Percentiles rank a stretch among this genome's conserved stretches.
These are phyloP conservation scores for Globisporangium recalcitrans DNA, from an alignment of 352 stramenopile genomes.

Conservation along the genomic window DNA sequence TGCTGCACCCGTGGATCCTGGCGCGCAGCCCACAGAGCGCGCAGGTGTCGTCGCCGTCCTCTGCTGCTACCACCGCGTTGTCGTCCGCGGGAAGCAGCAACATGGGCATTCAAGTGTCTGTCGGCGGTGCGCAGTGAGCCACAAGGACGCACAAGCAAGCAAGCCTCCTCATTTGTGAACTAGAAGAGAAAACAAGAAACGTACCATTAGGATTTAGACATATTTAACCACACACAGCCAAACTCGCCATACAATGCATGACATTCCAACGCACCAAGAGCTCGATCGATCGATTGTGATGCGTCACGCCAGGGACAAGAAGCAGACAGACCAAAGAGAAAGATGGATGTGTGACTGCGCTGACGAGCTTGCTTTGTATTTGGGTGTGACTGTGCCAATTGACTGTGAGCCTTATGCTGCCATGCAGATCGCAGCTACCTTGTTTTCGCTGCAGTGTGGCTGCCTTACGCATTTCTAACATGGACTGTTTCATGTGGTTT, in stretches of 20 bases:
- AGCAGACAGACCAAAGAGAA: neutral
- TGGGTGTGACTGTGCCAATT: too few species aligned
- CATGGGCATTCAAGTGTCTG: slow-evolving; percentile 6
- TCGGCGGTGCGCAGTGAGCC: neutral
- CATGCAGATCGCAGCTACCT: too few species aligned
- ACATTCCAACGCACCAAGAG: neutral
- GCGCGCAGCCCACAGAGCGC: slow-evolving; percentile 1
- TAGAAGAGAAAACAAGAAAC: neutral
- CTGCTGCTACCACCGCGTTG: slow-evolving; percentile 11
- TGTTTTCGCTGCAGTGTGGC: too few species aligned
- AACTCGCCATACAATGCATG: neutral
- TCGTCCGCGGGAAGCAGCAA: slow-evolving; percentile 3
- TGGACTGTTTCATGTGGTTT: slow-evolving; percentile 4
- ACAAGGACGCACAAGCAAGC: neutral
- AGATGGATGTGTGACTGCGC: neutral
- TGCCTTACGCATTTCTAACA: neutral
- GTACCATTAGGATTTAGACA: neutral
- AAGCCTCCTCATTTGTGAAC: neutral
- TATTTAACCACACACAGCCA: neutral
- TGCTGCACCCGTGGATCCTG: slow-evolving; percentile 90
- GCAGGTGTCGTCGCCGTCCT: slow-evolving; percentile 6
- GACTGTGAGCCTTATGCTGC: too few species aligned
- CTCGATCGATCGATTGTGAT: too few species aligned
- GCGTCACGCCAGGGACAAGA: too few species aligned
- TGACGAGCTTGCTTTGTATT: neutral